Conservation (phyloP, 306 rosid genomes). For the Casuarina cunninghamiana region DNA sequence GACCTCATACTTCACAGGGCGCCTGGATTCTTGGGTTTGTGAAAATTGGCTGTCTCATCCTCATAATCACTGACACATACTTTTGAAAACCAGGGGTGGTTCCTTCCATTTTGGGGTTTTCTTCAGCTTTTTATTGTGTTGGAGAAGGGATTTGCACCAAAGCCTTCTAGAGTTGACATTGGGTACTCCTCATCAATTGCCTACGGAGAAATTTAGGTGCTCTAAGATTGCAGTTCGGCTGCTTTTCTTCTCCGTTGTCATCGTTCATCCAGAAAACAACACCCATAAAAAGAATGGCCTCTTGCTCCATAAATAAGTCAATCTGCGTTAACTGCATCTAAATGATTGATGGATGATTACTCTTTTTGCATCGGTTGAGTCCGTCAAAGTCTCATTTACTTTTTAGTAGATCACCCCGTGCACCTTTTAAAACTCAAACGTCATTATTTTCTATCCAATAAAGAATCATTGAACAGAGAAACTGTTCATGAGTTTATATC, state of each 20-base stretch:
- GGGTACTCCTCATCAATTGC: too few relatives aligned
- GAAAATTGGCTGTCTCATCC: not conserved
- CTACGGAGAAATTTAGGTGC: not conserved
- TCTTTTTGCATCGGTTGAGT: too few relatives aligned
- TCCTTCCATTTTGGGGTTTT: slow-evolving; percentile 1
- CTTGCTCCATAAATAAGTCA: too few relatives aligned
- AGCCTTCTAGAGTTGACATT: not conserved
- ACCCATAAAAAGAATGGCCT: too few relatives aligned
- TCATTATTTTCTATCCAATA: too few relatives aligned
- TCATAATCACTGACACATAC: slow-evolving; percentile 41
- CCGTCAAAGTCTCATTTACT: too few relatives aligned
- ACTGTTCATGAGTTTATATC: too few relatives aligned
- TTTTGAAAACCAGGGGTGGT: slow-evolving; percentile 48
- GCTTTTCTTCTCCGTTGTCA: not conserved
- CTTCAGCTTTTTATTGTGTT: not conserved
- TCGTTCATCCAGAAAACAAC: not conserved
- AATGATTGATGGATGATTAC: too few relatives aligned
- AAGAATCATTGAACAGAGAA: too few relatives aligned
- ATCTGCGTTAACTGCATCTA: too few relatives aligned
- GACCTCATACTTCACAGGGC: slow-evolving; percentile 23
- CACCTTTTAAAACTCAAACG: too few relatives aligned
- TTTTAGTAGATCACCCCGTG: too few relatives aligned
- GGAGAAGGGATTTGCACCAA: not conserved
- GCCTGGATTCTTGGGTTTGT: slow-evolving; percentile 40
- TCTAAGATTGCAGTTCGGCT: not conserved